Percentiles rank a stretch among this genome's conserved stretches.
Evolutionary conservation across 148 eudicot genomes (phyloP).

Genomic region (Bassia scoparia): DNA sequence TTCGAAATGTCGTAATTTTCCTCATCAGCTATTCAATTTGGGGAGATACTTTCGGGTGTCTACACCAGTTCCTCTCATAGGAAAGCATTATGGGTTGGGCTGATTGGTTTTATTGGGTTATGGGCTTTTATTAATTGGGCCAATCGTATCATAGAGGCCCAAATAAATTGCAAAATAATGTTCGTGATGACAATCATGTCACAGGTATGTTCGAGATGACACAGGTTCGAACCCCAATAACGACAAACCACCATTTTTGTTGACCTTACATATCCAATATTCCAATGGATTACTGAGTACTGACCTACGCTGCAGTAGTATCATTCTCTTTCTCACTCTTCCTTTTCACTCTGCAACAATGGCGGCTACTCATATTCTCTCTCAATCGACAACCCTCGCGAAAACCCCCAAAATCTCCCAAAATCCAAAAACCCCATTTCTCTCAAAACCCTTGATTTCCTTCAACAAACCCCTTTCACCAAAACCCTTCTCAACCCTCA

Average conservation of each 20-base stretch:
- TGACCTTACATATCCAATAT: slow-evolving; percentile 3
- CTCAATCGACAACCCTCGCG: slow-evolving; percentile 33
- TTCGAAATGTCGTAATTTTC: too few species aligned
- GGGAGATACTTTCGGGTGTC: too few species aligned
- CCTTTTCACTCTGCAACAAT: slow-evolving; percentile 26
- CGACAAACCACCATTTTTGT: not conserved
- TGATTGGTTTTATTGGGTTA: too few species aligned
- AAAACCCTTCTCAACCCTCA: slow-evolving; percentile 19
- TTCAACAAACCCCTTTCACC: slow-evolving; percentile 19
- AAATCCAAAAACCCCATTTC: slow-evolving; percentile 24
- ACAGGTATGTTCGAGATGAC: not conserved
- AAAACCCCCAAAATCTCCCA: slow-evolving; percentile 30
- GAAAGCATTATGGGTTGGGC: too few species aligned
- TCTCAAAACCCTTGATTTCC: slow-evolving; percentile 22
- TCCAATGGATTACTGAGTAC: too few species aligned
- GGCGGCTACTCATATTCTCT: slow-evolving; percentile 54
- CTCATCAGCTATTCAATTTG: too few species aligned
- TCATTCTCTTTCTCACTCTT: slow-evolving; percentile 1
- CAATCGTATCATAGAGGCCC: not conserved
- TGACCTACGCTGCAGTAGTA: not conserved
- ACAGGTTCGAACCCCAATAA: not conserved
- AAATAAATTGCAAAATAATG: not conserved
- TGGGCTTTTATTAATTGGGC: too few species aligned
- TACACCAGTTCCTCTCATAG: too few species aligned
- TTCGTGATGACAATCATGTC: not conserved